A percentile compares a stretch with the other conserved stretches of the same genome.
These are phyloP conservation scores for Polytolypa hystricis DNA, from an alignment of 2,329 filamentous ascomycete genomes.

Conservation along the genomic window DNA sequence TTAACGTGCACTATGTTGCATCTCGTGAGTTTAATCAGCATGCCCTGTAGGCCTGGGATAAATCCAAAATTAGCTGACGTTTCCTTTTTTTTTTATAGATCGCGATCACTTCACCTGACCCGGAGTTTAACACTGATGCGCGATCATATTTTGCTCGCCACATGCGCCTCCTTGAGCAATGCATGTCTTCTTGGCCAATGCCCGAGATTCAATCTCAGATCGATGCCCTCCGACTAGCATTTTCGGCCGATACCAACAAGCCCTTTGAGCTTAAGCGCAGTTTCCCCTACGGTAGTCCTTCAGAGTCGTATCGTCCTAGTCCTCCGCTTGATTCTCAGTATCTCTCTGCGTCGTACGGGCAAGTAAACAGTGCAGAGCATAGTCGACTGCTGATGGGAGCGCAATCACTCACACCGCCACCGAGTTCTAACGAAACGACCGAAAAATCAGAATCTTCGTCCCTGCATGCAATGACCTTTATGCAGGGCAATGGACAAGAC, in stretches of 20 bases:
- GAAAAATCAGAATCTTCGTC: constrained; percentile 69
- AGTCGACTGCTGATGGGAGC: neutral
- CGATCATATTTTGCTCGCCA: constrained; percentile 83
- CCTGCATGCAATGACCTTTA: constrained; percentile 43
- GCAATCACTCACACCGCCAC: constrained; percentile 59
- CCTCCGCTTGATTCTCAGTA: constrained; percentile 46
- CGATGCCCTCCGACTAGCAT: constrained; percentile 77
- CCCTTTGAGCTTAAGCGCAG: constrained; percentile 81
- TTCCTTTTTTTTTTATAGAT: constrained; percentile 45
- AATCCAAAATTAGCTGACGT: constrained; percentile 1
- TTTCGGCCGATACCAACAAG: constrained; percentile 73
- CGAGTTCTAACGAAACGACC: constrained; percentile 60
- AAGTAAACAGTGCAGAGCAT: constrained; percentile 1
- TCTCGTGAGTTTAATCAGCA: constrained; percentile 52
- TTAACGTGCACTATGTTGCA: constrained; percentile 89
- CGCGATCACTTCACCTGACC: constrained; percentile 84
- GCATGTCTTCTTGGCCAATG: constrained; percentile 73
- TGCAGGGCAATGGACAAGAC: constrained; percentile 26
- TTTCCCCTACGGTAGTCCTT: constrained; percentile 78
- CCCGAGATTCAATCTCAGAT: constrained; percentile 85
- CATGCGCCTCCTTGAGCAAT: constrained; percentile 85
- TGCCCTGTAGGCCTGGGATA: neutral
- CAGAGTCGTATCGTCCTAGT: constrained; percentile 50
- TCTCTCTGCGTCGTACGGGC: constrained; percentile 2
- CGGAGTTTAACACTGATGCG: constrained; percentile 73